These are phyloP conservation scores for Penicillium pulvis DNA, from an alignment of 495 filamentous ascomycete genomes.

Conservation along the genomic window DNA sequence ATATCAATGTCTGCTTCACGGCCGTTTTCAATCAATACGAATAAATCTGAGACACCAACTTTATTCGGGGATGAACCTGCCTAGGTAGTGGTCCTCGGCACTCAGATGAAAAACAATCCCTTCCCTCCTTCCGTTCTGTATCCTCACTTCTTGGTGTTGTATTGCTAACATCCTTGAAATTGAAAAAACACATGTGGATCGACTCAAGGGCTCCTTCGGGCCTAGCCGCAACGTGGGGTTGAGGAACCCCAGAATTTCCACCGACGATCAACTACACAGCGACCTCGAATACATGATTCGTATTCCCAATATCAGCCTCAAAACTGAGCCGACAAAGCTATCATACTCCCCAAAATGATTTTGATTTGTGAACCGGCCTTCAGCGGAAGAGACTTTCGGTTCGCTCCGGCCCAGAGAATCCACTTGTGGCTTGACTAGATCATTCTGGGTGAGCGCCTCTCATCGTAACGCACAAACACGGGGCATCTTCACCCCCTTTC, in stretches of 20 bases:
- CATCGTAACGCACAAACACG: conserved; percentile 18
- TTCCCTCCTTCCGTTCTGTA: too few relatives aligned
- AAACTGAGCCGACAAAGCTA: not conserved
- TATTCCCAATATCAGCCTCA: not conserved
- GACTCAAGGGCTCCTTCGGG: too few relatives aligned
- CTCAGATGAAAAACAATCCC: too few relatives aligned
- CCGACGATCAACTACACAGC: not conserved
- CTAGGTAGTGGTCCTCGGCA: too few relatives aligned
- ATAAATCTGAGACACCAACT: too few relatives aligned
- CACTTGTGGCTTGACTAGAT: conserved; percentile 18
- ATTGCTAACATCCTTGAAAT: too few relatives aligned
- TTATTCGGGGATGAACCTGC: too few relatives aligned
- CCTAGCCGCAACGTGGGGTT: too few relatives aligned
- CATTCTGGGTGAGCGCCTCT: conserved; percentile 11
- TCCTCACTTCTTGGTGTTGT: too few relatives aligned
- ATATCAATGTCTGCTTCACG: too few relatives aligned
- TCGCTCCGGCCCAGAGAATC: conserved; percentile 18
- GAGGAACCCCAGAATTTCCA: not conserved
- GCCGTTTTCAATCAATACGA: too few relatives aligned
- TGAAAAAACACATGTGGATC: too few relatives aligned
- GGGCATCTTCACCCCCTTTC: conserved; percentile 12
- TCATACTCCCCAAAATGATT: not conserved
- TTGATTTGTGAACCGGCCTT: not conserved
- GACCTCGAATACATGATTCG: not conserved
- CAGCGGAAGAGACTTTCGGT: conserved; percentile 9